phyloP scores from a whole-genome alignment of 306 rosid genomes.

The Pyrus communis region DNA sequence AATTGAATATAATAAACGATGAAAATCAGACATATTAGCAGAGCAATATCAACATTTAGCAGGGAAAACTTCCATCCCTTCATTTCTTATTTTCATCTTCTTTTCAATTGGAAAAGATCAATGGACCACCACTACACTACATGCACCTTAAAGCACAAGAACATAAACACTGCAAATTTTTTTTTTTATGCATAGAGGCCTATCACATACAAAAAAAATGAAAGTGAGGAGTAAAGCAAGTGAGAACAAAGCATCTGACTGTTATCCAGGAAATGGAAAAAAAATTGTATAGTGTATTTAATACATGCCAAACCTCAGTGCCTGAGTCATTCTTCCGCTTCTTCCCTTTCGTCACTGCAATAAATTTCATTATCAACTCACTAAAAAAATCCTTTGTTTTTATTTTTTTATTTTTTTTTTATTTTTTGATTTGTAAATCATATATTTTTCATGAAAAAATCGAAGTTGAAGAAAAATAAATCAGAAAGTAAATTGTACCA shows the following conservation, averaged over 20 bases:
- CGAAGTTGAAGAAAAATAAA: conserved; percentile 2
- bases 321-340: conserved; percentile 71
- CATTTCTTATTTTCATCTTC: not conserved
- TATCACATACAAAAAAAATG: conserved; percentile 7
- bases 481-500: conserved; percentile 31
- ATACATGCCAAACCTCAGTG: conserved; percentile 53
- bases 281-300: conserved; percentile 3
- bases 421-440: not conserved
- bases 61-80: not conserved
- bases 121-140: not conserved
- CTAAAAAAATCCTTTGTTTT: not conserved
- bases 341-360: conserved; percentile 73
- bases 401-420: too few species aligned
- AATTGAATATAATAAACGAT: not conserved
- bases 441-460: not conserved
- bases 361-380: conserved; percentile 11
- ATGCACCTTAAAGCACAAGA: not conserved
- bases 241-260: not conserved
- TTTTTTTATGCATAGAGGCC: not conserved
- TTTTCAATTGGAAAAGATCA: not conserved
- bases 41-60: not conserved
- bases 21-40: not conserved
- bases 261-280: not conserved
- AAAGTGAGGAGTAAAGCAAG: conserved; percentile 2
- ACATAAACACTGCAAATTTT: not conserved